phyloP scores from a whole-genome alignment of 2,329 filamentous ascomycete species.

The Clarireedia monteithiana region DNA sequence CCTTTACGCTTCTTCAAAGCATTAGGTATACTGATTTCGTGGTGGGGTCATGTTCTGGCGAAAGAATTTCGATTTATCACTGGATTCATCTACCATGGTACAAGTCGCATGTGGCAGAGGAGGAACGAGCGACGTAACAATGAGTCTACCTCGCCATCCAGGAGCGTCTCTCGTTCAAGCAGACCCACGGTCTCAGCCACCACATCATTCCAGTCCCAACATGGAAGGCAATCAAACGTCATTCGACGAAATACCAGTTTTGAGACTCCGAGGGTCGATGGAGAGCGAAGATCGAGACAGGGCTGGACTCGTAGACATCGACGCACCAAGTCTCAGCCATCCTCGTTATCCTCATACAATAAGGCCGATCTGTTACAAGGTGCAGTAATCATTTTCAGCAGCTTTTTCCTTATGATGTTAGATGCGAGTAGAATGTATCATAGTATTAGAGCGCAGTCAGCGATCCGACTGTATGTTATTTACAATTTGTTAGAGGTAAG shows the following conservation, averaged over 20 bases:
- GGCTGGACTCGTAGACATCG: constrained; percentile 45
- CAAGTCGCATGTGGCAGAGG: constrained; percentile 68
- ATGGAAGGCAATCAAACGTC: constrained; percentile 14
- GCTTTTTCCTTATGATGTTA: constrained; percentile 76
- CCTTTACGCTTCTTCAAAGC: constrained; percentile 84
- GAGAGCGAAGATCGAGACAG: constrained; percentile 23
- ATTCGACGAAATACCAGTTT: constrained; percentile 7
- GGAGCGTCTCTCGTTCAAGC: constrained; percentile 24
- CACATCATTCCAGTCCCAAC: constrained; percentile 21
- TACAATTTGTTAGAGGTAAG: constrained; percentile 87
- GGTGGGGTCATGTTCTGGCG: constrained; percentile 66
- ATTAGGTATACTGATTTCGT: constrained; percentile 64
- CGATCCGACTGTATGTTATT: constrained; percentile 97
- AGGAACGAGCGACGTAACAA: constrained; percentile 38
- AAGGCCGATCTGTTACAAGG: constrained; percentile 95
- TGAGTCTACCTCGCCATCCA: constrained; percentile 20
- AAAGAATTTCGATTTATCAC: constrained; percentile 67
- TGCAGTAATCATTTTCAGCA: constrained; percentile 78
- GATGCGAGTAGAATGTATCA: constrained; percentile 98
- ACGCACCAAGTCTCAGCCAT: constrained; percentile 77
- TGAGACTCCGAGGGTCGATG: constrained; percentile 17
- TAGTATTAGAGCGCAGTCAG: constrained; percentile 89
- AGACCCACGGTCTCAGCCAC: constrained; percentile 20
- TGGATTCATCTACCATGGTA: constrained; percentile 70
- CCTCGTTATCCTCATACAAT: constrained; percentile 75